phyloP scores from a whole-genome alignment of 129 eudicot species.

The Chrysanthemum lavandulifolium region DNA sequence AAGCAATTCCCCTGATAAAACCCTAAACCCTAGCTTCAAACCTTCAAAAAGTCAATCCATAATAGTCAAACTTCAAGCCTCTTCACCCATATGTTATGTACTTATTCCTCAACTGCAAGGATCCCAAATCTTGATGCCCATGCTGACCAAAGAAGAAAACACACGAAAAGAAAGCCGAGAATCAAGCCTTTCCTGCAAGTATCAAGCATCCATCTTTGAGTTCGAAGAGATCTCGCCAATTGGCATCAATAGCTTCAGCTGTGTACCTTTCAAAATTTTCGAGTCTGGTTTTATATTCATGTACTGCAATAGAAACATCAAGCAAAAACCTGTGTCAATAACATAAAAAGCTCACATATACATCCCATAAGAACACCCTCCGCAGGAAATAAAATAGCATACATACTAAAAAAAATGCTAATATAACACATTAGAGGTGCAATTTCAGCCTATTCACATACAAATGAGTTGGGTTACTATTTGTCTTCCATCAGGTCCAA shows the following conservation, averaged over 20 bases:
- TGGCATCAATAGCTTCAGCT: conserved; percentile 30
- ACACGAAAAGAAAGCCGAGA: conserved; percentile 19
- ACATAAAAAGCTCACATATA: background rate
- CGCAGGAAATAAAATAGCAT: background rate
- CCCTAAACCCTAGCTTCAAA: conserved; percentile 34
- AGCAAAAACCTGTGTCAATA: conserved; percentile 1
- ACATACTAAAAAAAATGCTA: too few relatives aligned
- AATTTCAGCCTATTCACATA: too few relatives aligned
- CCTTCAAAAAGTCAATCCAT: conserved; percentile 8
- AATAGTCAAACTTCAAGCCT: conserved; percentile 23
- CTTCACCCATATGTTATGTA: conserved; percentile 41
- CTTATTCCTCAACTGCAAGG: conserved; percentile 49
- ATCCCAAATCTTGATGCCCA: conserved; percentile 29
- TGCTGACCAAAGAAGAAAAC: conserved; percentile 27
- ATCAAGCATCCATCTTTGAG: conserved; percentile 56
- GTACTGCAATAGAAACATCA: conserved; percentile 45
- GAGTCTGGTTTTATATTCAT: conserved; percentile 47
- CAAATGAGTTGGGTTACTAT: too few relatives aligned
- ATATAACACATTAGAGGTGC: too few relatives aligned
- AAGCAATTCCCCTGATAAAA: conserved; percentile 39
- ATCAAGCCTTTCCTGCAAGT: conserved; percentile 21
- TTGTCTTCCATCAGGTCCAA: too few relatives aligned
- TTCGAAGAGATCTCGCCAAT: conserved; percentile 44
- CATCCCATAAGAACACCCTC: background rate
- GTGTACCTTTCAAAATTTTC: conserved; percentile 37